These are phyloP conservation scores for Plasmodium fragile DNA, from an alignment of 169 alveolate species.

Conservation along the genomic window DNA sequence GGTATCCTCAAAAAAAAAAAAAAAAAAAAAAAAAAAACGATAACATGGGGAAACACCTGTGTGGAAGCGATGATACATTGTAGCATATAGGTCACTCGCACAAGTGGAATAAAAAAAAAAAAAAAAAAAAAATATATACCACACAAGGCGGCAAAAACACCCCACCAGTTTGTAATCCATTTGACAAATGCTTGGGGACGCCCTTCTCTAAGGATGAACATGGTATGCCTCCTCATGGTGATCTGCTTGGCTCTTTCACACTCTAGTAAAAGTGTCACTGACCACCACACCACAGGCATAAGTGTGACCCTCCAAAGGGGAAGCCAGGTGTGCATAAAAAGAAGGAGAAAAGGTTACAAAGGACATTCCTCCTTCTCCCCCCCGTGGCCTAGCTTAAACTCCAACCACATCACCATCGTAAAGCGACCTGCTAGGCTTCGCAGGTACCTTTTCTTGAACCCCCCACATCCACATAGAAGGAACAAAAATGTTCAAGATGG, in stretches of 20 bases:
- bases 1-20: too few species aligned
- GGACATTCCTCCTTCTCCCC: background rate
- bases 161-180: background rate
- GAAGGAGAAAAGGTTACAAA: background rate
- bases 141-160: background rate
- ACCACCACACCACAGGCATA: background rate
- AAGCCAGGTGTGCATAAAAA: background rate
- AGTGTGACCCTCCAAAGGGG: background rate
- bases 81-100: background rate
- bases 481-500: background rate
- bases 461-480: background rate
- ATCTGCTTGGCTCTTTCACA: background rate
- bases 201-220: conserved; percentile 7
- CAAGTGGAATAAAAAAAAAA: too few species aligned
- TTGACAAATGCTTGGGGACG: background rate
- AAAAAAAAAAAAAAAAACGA: too few species aligned
- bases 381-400: background rate
- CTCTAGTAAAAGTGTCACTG: conserved; percentile 26
- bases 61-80: too few species aligned
- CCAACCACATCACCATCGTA: background rate
- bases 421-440: background rate
- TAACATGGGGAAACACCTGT: too few species aligned
- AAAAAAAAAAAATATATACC: background rate
- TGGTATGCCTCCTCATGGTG: conserved; percentile 12
- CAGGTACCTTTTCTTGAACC: background rate